Conservation (phyloP, 345 rosid genomes). For the Populus nigra region DNA sequence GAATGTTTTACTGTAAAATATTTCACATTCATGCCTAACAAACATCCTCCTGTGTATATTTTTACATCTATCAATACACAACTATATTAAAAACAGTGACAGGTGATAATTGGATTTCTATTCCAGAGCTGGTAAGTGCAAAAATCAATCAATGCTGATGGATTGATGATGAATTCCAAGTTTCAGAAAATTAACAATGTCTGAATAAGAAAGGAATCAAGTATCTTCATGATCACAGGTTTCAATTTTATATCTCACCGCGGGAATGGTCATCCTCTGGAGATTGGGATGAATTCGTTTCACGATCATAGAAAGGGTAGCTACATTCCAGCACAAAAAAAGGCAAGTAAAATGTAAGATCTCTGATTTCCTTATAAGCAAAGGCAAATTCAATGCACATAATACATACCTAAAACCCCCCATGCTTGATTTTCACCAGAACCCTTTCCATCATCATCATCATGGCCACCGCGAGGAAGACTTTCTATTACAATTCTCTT, state of each 20-base stretch:
- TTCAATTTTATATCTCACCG: background rate
- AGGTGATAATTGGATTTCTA: background rate
- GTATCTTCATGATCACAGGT: background rate
- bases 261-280: background rate
- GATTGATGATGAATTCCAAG: background rate
- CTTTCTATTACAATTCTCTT: conserved; percentile 25
- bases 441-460: background rate
- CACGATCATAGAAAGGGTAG: background rate
- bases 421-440: background rate
- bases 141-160: background rate
- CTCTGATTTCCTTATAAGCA: background rate
- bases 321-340: too few relatives aligned
- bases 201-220: background rate
- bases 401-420: background rate
- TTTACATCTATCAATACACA: too few relatives aligned
- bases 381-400: background rate
- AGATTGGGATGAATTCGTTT: background rate
- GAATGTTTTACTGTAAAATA: too few relatives aligned
- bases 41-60: too few relatives aligned
- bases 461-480: conserved; percentile 23
- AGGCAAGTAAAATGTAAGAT: background rate
- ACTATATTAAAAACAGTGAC: background rate
- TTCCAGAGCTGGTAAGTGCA: background rate
- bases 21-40: too few relatives aligned
- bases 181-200: too few relatives aligned